Evolutionary conservation across 257 asterid species (phyloP), one percentile per base, ranked within the genome.

Genomic region (Nicotiana obtusifolia): DNA sequence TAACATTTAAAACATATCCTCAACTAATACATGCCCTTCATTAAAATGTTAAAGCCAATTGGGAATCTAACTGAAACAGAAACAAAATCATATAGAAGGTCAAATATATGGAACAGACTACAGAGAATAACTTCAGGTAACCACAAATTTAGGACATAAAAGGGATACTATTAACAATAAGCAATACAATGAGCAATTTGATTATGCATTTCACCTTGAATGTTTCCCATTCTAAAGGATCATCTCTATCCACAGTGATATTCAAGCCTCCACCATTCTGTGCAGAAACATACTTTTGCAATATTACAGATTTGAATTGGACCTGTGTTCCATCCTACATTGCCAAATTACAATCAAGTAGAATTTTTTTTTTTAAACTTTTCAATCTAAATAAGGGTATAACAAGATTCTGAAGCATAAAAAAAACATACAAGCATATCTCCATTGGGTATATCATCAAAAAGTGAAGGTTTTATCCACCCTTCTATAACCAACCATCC

Each of bases 401-500:
- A 76, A 78, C 15, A 52, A 30, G 10, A 31, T 54, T 53, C 8
- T 53, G 59, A 35, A 67, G 28, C 33, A 41, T 69, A 69, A 56
- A 64, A 69, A 28, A 5, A 86, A 71, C 96, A 87, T 81, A 91
- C 98, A 82, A 93, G 91, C 98, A 91, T 91, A 80, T 93, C 96
- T 52, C 89, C 89, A 85, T 92, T 93, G 56, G 92, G 90, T 64
- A 93, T 93, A 31, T 80, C 94, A 83, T 89, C 89, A 84, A 90
- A 93, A 11, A 93, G 93, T 82, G 98, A 90, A 84, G 98, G 97
- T 82, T 90, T 92, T 77, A 93, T 93, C 97, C 96, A 93, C 15
- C 96, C 96, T 81, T 93, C 97, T 75, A 93, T 85, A 22, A 93
- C 95, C 84, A 93, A 85, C 98, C 98, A 92, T 76, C 98, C 97